Conservation (phyloP, 164 flowering plant genomes). For the Dillenia suffruticosa region DNA sequence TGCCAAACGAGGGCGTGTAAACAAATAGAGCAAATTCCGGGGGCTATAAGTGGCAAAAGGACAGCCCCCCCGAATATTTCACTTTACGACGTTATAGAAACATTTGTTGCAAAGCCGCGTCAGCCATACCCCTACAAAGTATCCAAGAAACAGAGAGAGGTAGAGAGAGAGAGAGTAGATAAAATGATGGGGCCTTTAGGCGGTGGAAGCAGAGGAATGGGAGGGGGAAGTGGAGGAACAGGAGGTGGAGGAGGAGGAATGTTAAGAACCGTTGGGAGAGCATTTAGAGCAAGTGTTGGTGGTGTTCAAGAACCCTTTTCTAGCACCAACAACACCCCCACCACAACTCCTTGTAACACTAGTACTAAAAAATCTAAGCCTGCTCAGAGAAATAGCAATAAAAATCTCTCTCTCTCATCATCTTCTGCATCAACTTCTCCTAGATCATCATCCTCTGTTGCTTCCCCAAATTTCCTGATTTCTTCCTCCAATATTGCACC, state of each 20-base stretch:
- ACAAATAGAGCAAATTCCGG: too few relatives aligned
- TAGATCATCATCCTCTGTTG: slow-evolving; percentile 3
- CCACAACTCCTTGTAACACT: slow-evolving; percentile 10
- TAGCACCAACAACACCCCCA: slow-evolving; percentile 9
- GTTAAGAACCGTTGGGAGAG: slow-evolving; percentile 41
- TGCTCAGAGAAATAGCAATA: slow-evolving; percentile 4
- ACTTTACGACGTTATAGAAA: too few relatives aligned
- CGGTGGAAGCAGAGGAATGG: slow-evolving; percentile 22
- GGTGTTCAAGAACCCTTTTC: slow-evolving; percentile 29
- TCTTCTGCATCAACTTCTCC: slow-evolving; percentile 14
- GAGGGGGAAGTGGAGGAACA: slow-evolving; percentile 28
- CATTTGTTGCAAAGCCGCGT: too few relatives aligned
- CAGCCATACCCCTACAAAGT: too few relatives aligned
- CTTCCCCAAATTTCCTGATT: slow-evolving; percentile 6
- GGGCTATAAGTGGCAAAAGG: too few relatives aligned
- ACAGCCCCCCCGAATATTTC: too few relatives aligned
- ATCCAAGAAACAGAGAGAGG: too few relatives aligned
- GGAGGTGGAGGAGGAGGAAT: slow-evolving; percentile 33
- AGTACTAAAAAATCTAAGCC: slow-evolving; percentile 11
- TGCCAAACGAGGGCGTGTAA: too few relatives aligned
- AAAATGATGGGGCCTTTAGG: slow-evolving; percentile 22
- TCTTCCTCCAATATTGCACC: slow-evolving; percentile 10
- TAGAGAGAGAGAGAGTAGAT: slow-evolving; percentile 4
- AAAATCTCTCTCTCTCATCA: slow-evolving; percentile 15
- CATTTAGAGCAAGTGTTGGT: slow-evolving; percentile 32